These are phyloP conservation scores for Camelina sativa DNA, from an alignment of 345 rosid species.

Conservation along the genomic window DNA sequence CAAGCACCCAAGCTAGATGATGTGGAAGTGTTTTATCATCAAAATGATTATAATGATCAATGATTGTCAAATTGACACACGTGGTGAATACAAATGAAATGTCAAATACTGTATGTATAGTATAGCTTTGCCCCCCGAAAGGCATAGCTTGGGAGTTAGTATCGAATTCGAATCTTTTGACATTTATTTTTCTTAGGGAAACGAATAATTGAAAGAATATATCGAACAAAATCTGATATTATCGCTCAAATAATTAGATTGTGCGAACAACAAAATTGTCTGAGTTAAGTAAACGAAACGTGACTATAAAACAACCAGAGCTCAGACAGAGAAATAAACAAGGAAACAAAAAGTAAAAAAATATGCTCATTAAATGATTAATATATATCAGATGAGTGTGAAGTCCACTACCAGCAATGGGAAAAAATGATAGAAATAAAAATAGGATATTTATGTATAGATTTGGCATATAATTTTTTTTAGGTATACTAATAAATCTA, in stretches of 20 bases:
- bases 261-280: conserved; percentile 11
- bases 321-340: not conserved
- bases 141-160: not conserved
- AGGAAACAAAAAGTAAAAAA: not conserved
- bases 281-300: conserved; percentile 9
- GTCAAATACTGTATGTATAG: not conserved
- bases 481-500: conserved; percentile 1
- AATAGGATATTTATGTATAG: not conserved
- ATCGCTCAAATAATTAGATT: not conserved
- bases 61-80: conserved; percentile 19
- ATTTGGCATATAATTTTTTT: conserved; percentile 10
- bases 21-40: not conserved
- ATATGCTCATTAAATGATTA: conserved; percentile 7
- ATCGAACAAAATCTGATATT: conserved; percentile 20
- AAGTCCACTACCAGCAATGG: conserved; percentile 34
- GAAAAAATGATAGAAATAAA: not conserved
- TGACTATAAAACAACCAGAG: not conserved
- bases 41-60: not conserved
- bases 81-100: conserved; percentile 16
- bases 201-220: conserved; percentile 7
- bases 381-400: conserved; percentile 14
- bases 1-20: not conserved
- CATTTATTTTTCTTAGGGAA: not conserved
- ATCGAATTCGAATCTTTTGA: conserved; percentile 15
- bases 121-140: not conserved